These are phyloP conservation scores for Botrytis sinoallii DNA, from an alignment of 2,329 filamentous ascomycete genomes.

Conservation along the genomic window DNA sequence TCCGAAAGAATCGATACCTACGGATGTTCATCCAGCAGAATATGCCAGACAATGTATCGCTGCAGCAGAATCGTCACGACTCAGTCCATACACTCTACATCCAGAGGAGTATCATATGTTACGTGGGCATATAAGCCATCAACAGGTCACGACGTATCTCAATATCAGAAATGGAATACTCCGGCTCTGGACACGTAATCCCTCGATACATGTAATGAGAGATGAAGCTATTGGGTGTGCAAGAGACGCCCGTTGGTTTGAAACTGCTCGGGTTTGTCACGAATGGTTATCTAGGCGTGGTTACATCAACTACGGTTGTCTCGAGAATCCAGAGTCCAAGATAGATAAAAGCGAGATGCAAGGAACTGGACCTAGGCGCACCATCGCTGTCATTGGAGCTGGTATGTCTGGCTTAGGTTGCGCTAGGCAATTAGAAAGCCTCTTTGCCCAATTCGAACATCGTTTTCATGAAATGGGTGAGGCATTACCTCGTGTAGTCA, in stretches of 20 bases:
- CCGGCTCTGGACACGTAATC: slow-evolving; percentile 83
- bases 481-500: slow-evolving; percentile 67
- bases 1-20: slow-evolving; percentile 81
- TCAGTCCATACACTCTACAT: slow-evolving; percentile 88
- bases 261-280: slow-evolving; percentile 82
- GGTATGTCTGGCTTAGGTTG: slow-evolving; percentile 93
- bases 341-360: slow-evolving; percentile 38
- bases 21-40: slow-evolving; percentile 65
- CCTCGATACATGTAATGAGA: slow-evolving; percentile 74
- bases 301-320: slow-evolving; percentile 95
- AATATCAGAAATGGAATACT: slow-evolving; percentile 96
- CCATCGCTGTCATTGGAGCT: slow-evolving; percentile 82
- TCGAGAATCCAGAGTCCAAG: slow-evolving; percentile 56
- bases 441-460: slow-evolving; percentile 76
- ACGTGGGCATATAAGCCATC: slow-evolving; percentile 75
- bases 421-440: slow-evolving; percentile 83
- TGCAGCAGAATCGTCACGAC: slow-evolving; percentile 82
- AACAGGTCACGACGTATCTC: slow-evolving; percentile 90
- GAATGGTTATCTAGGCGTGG: slow-evolving; percentile 88
- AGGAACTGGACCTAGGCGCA: slow-evolving; percentile 55
- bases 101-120: slow-evolving; percentile 78
- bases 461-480: slow-evolving; percentile 63
- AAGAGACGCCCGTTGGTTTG: slow-evolving; percentile 83
- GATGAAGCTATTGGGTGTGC: slow-evolving; percentile 90
- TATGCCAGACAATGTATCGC: slow-evolving; percentile 91